These are phyloP conservation scores for Sorghum bicolor DNA, from an alignment of 176 grass and related monocot genomes.

Conservation along the genomic window DNA sequence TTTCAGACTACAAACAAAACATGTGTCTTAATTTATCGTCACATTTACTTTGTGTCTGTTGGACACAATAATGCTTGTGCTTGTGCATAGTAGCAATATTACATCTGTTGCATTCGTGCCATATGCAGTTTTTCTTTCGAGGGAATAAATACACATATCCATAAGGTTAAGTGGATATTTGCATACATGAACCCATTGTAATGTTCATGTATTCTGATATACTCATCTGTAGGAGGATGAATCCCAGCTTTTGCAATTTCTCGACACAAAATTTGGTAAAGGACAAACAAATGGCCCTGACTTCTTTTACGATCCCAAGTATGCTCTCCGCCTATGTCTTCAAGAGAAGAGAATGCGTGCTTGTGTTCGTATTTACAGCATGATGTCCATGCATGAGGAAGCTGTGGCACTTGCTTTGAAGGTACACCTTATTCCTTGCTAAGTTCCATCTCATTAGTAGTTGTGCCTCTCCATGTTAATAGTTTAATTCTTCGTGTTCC, in stretches of 20 bases:
- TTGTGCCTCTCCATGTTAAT: slow-evolving; percentile 24
- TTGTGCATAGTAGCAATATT: background rate
- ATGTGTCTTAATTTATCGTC: background rate
- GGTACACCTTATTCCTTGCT: slow-evolving; percentile 40
- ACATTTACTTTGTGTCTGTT: slow-evolving; percentile 35
- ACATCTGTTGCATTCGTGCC: background rate
- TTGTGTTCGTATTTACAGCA: slow-evolving; percentile 96
- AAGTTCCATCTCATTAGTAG: slow-evolving; percentile 18
- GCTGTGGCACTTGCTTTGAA: slow-evolving; percentile 94
- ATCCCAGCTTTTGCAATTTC: slow-evolving; percentile 79
- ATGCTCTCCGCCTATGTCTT: slow-evolving; percentile 94
- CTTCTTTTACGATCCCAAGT: slow-evolving; percentile 97
- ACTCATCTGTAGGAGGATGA: slow-evolving; percentile 75
- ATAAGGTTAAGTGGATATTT: slow-evolving; percentile 18
- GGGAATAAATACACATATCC: slow-evolving; percentile 8
- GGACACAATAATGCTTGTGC: background rate
- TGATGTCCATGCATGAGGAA: slow-evolving; percentile 99
- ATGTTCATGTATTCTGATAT: slow-evolving; percentile 16
- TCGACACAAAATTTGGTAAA: slow-evolving; percentile 83
- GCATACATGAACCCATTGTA: background rate
- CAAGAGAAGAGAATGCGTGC: slow-evolving; percentile 94
- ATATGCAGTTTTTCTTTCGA: background rate
- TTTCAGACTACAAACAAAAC: slow-evolving; percentile 11
- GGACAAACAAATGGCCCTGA: slow-evolving; percentile 61
- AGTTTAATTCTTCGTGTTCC: slow-evolving; percentile 1